Base-by-base conservation (phyloP, 2,329 filamentous ascomycete species). In the Biscogniauxia sp. region DNA sequence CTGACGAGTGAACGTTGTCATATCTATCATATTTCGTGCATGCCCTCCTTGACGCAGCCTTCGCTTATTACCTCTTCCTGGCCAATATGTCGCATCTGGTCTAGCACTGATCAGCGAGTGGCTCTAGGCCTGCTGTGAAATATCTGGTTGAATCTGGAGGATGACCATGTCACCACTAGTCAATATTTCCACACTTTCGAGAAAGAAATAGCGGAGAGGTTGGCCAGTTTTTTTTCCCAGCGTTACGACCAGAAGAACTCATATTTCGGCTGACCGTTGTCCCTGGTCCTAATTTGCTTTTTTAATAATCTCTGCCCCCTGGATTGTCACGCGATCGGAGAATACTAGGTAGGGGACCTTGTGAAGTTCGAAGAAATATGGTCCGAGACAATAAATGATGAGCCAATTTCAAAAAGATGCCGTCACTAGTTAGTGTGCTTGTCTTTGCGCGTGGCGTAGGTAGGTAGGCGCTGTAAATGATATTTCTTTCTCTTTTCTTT, bases 271-370 rank as follows among this genome's bases (percentile, higher is more conserved):
- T 64, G 54, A 54, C 56, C 54, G 37, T 63, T 59, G 57, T 63
- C 57, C 61, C 60, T 68, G 61, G 64, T 62, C 50, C 61, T 66
- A 68, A 70, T 69, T 69, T 71, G 57, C 64, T 70, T 69, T 41
- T 64, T 69, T 68, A 66, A 66, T 68, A 59, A 64, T 53, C 57
- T 20, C 52, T 32, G 7, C 28, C 59, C 62, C 64, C 61, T 62
- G 60, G 49, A 58, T 5, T 55, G 58, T 53, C 54, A 59, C 61
- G 54, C 64, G 53, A 58, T 61, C 66, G 64, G 66, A 67, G 58
- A 67, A 68, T 67, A 65, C 61, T 41, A 61, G 37, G 45, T 23
- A 23, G 23, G 23, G 23, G 51, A 51, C 58, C 26, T 55, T 51
- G 19, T 50, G 41, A 52, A 54, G 55, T 54, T 66, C 62, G 56